Base-by-base conservation (phyloP, 306 rosid genomes). In the Canavalia gladiata region DNA sequence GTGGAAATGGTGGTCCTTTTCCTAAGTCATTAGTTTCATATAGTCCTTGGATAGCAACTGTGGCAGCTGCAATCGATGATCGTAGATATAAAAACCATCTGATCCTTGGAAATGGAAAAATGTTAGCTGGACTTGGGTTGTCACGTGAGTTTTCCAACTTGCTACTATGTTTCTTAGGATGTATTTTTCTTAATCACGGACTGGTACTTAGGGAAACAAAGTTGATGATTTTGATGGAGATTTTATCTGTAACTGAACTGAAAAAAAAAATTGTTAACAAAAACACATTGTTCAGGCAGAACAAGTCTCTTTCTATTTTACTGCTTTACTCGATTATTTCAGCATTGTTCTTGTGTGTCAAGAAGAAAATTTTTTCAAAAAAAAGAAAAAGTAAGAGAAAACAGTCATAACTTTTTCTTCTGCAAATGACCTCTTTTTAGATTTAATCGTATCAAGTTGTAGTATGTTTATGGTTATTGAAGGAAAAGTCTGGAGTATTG, bases 61-160 rank as follows among this genome's bases (percentile, higher is more conserved):
- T 96, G 42, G 99, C 97, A 70, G 99, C 99, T 34, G 99, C 99
- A 73, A 91, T 96, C 79, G 99, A 96, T 88, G 99, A 96, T 67
- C 98, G 99, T 81, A 88, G 94, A 90, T 96, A 96, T 90, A 96
- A 96, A 87, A 96, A 96, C 80, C 97, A 96, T 82, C 80, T 96
- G 80, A 76, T 51, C 34, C 98, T 96, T 69, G 99, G 97, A 75
- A 94, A 96, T 90, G 97, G 98, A 80, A 93, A 91, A 83, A 78
- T 87, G 71, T 83, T 96, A 83, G 87, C 98, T 52, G 99, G 99
- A 85, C 42, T 90, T 83, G 98, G 99, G 64, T 81, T 96, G 86
- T 96, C 99, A 78, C 97, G 99, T 96, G 88, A 93, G 98, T 89
- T 81, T 86, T 83, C 79, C 71, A 64, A 67, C 67, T 65, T 76